A percentile compares a stretch with the other conserved stretches of the same genome.
Conservation (phyloP, 495 filamentous ascomycete species). For the Rusavskia elegans region DNA sequence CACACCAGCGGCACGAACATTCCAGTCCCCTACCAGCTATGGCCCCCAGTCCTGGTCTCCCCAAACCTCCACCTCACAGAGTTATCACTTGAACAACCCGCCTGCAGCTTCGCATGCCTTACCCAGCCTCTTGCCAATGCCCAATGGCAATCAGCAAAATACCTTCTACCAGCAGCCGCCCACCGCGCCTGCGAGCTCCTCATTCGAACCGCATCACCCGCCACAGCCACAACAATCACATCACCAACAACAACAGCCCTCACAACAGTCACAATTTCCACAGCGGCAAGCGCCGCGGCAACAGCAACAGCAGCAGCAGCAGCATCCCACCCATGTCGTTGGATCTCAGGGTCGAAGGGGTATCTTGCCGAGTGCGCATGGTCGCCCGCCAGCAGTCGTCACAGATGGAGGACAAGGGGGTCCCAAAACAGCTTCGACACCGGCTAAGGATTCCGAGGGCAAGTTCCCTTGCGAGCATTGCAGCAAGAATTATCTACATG, state of each 20-base stretch:
- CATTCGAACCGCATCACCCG: neutral
- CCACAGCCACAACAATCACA: neutral
- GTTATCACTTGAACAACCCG: neutral
- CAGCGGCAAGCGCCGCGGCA: neutral
- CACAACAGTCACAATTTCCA: neutral
- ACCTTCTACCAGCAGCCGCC: neutral
- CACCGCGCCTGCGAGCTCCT: neutral
- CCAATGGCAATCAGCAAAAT: conserved; percentile 1
- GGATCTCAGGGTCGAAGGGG: conserved; percentile 82
- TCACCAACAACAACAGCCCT: neutral
- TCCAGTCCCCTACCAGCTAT: neutral
- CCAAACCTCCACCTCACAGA: neutral
- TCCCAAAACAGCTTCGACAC: conserved; percentile 61
- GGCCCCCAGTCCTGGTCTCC: neutral
- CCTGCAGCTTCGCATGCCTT: neutral
- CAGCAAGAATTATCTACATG: conserved; percentile 92
- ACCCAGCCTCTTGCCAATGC: conserved; percentile 3
- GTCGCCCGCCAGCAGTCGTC: conserved; percentile 47
- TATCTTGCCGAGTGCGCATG: conserved; percentile 78
- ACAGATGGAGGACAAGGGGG: conserved; percentile 28
- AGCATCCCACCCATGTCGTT: conserved; percentile 72
- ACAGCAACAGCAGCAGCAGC: conserved; percentile 17
- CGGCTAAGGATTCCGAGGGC: conserved; percentile 84
- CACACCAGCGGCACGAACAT: neutral
- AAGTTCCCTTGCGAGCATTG: conserved; percentile 97